Conservation (phyloP, 495 filamentous ascomycete genomes). For the Penicilliopsis zonata region DNA sequence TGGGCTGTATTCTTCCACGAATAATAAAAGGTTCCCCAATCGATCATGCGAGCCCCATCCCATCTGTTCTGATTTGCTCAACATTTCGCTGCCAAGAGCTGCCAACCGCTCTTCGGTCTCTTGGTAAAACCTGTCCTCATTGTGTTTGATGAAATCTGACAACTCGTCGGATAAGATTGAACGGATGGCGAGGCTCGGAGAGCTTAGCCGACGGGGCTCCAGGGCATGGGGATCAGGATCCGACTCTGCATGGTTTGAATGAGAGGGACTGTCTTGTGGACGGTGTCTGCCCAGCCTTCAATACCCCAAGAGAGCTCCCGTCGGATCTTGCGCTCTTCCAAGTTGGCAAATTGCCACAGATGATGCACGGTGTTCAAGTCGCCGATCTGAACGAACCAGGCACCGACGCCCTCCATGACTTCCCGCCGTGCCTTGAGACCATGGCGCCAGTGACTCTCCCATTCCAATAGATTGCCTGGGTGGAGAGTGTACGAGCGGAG, state of each 20-base stretch:
- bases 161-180: too few relatives aligned
- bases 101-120: too few relatives aligned
- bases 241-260: slow-evolving; percentile 94
- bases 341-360: slow-evolving; percentile 94
- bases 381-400: slow-evolving; percentile 98
- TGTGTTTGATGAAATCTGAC: too few relatives aligned
- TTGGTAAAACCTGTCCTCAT: too few relatives aligned
- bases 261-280: slow-evolving; percentile 95
- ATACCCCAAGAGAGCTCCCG: slow-evolving; percentile 93
- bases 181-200: too few relatives aligned
- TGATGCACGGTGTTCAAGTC: slow-evolving; percentile 97
- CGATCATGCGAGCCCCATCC: too few relatives aligned
- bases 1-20: too few relatives aligned
- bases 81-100: too few relatives aligned
- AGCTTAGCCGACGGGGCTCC: slow-evolving; percentile 74
- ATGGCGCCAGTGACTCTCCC: slow-evolving; percentile 97
- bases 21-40: too few relatives aligned
- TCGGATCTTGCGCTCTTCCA: slow-evolving; percentile 84
- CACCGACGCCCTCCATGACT: slow-evolving; percentile 97
- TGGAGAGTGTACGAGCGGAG: slow-evolving; percentile 93
- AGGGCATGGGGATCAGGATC: slow-evolving; percentile 88
- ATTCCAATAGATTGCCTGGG: slow-evolving; percentile 90
- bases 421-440: slow-evolving; percentile 81
- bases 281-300: slow-evolving; percentile 93
- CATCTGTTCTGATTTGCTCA: too few relatives aligned